These are phyloP conservation scores for Helminthosporium solani DNA, from an alignment of 2,329 filamentous ascomycete genomes.

Conservation along the genomic window DNA sequence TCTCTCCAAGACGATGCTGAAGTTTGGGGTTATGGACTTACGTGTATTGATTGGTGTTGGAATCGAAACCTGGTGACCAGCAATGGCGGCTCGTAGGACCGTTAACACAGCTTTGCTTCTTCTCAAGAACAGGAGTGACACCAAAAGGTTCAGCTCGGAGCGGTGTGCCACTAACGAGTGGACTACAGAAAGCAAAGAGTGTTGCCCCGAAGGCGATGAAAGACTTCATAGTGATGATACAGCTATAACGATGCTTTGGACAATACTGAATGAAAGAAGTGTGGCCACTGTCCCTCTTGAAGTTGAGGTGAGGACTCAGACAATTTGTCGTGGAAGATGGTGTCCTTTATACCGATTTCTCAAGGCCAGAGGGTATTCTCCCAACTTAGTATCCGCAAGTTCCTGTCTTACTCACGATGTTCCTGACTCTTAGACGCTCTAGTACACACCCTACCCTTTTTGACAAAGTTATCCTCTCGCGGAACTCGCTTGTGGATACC, in stretches of 20 bases:
- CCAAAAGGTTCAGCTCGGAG: constrained; percentile 18
- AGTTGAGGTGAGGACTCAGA: neutral
- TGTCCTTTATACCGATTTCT: neutral
- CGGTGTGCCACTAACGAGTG: constrained; percentile 17
- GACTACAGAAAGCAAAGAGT: constrained; percentile 20
- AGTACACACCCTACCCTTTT: constrained; percentile 5
- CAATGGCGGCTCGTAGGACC: constrained; percentile 41
- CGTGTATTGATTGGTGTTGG: constrained; percentile 44
- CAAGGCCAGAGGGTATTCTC: neutral
- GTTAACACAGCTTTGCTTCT: constrained; percentile 36
- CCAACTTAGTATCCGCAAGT: neutral
- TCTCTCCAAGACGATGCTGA: neutral
- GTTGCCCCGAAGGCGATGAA: constrained; percentile 18
- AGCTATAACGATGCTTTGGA: constrained; percentile 1
- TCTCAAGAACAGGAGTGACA: constrained; percentile 14
- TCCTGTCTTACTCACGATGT: neutral
- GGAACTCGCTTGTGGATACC: constrained; percentile 7
- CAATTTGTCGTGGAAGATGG: neutral
- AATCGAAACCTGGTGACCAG: constrained; percentile 44
- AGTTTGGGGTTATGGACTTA: neutral
- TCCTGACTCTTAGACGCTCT: neutral
- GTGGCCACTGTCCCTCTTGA: too few relatives aligned
- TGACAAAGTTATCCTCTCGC: neutral
- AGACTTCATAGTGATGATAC: constrained; percentile 23
- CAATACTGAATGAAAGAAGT: constrained; percentile 1